These are phyloP conservation scores for Sicyos baderoa DNA, from an alignment of 306 rosid species.

Conservation along the genomic window DNA sequence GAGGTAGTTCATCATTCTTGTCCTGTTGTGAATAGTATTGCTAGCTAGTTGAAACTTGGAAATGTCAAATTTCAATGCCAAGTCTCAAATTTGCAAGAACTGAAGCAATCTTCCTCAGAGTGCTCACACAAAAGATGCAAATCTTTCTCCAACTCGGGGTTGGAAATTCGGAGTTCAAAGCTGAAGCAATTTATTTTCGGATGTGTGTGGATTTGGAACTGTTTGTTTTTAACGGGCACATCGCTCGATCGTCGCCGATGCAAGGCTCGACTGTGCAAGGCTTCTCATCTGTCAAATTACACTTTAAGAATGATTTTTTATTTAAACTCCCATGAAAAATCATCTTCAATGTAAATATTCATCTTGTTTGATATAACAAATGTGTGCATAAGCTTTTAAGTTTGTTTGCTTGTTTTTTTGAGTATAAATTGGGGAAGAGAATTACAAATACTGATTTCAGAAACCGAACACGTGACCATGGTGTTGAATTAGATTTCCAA, in stretches of 20 bases:
- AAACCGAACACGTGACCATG: no score
- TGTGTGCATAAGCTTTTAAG: slow-evolving; percentile 5
- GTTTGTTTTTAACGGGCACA: slow-evolving; percentile 7
- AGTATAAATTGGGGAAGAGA: no score
- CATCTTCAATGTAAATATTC: slow-evolving; percentile 5
- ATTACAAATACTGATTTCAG: no score
- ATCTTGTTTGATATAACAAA: slow-evolving; percentile 13
- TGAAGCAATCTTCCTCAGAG: not conserved
- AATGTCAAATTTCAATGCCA: slow-evolving; percentile 19
- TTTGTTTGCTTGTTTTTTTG: not conserved
- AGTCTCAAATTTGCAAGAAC: slow-evolving; percentile 4
- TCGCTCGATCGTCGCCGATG: slow-evolving; percentile 12
- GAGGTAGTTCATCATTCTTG: slow-evolving; percentile 21
- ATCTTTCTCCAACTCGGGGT: not conserved
- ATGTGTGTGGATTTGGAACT: slow-evolving; percentile 13
- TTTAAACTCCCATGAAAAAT: slow-evolving; percentile 12
- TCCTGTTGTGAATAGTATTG: slow-evolving; percentile 17
- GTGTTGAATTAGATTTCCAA: no score
- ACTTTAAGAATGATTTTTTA: slow-evolving; percentile 9
- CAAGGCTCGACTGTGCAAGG: not conserved
- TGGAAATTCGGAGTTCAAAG: not conserved
- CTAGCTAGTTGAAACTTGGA: slow-evolving; percentile 3
- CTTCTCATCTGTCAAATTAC: slow-evolving; percentile 9
- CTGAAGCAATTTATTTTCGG: not conserved
- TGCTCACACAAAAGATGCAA: slow-evolving; percentile 11